phyloP scores from a whole-genome alignment of 2,329 filamentous ascomycete genomes.

The Hymenoscyphus linearis region DNA sequence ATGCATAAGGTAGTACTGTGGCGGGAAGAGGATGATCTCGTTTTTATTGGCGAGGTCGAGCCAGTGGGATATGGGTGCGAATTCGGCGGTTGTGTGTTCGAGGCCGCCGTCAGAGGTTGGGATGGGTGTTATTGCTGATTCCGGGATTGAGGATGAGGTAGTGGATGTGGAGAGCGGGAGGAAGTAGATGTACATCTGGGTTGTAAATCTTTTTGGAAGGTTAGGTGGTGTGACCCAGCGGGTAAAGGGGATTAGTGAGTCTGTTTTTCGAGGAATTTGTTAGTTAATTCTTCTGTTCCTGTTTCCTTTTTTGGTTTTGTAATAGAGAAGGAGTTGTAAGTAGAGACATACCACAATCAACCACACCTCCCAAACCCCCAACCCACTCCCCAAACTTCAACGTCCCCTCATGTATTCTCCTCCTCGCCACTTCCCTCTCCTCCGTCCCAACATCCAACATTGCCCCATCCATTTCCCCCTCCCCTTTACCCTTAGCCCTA shows the following conservation, averaged over 20 bases:
- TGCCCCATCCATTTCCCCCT: slow-evolving; percentile 40
- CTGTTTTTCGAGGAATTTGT: slow-evolving; percentile 37
- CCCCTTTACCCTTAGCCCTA: slow-evolving; percentile 16
- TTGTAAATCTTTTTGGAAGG: slow-evolving; percentile 74
- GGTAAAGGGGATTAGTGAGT: slow-evolving; percentile 73
- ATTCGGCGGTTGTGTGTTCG: slow-evolving; percentile 68
- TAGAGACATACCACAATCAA: slow-evolving; percentile 56
- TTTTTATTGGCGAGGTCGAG: slow-evolving; percentile 56
- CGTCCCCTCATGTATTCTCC: slow-evolving; percentile 61
- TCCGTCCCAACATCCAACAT: slow-evolving; percentile 56
- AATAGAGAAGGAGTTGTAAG: too few species aligned
- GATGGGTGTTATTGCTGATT: slow-evolving; percentile 33
- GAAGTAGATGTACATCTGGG: slow-evolving; percentile 96
- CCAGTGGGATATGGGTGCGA: slow-evolving; percentile 67
- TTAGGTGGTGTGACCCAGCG: slow-evolving; percentile 82
- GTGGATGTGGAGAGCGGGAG: slow-evolving; percentile 49
- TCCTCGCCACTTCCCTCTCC: slow-evolving; percentile 61
- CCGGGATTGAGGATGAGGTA: slow-evolving; percentile 13
- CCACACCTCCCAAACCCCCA: slow-evolving; percentile 46
- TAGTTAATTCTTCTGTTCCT: neutral
- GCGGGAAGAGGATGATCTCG: slow-evolving; percentile 81
- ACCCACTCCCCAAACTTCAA: slow-evolving; percentile 65
- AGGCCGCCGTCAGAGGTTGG: slow-evolving; percentile 65
- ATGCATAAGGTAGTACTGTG: slow-evolving; percentile 72
- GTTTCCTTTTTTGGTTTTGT: too few species aligned